Conservation (phyloP, 148 eudicot species). For the Pouteria glomerata region DNA sequence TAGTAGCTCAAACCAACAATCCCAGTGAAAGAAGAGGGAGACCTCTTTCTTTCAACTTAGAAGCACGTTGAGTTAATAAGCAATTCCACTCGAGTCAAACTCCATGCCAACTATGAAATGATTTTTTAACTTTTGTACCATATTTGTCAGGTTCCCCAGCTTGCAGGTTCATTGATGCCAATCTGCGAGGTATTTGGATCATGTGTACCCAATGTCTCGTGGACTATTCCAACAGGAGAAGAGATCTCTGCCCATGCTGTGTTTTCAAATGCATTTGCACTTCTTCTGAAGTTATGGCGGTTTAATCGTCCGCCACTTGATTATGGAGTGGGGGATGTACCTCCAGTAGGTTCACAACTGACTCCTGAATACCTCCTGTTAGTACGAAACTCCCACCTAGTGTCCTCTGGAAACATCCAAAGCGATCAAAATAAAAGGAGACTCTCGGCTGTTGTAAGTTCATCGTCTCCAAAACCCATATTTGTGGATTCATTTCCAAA, state of each 20-base stretch:
- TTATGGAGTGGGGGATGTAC: conserved; percentile 45
- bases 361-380: conserved; percentile 59
- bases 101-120: no score
- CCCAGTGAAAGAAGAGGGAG: no score
- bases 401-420: conserved; percentile 28
- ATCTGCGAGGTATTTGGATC: conserved; percentile 72
- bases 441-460: no score
- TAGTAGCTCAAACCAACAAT: no score
- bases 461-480: no score
- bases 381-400: conserved; percentile 43
- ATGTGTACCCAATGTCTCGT: conserved; percentile 32
- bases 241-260: conserved; percentile 49
- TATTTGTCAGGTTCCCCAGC: conserved; percentile 54
- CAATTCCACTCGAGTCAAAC: no score
- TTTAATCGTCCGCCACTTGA: conserved; percentile 67
- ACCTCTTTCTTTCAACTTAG: no score
- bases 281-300: conserved; percentile 58
- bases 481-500: no score
- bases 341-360: conserved; percentile 58
- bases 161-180: conserved; percentile 70
- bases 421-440: no score
- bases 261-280: conserved; percentile 57
- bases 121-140: no score
- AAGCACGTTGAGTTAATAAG: no score
- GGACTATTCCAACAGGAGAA: conserved; percentile 40